Percentiles rank a stretch among this genome's conserved stretches.
These are phyloP conservation scores for Ziziphus jujuba DNA, from an alignment of 306 rosid genomes.

Conservation along the genomic window DNA sequence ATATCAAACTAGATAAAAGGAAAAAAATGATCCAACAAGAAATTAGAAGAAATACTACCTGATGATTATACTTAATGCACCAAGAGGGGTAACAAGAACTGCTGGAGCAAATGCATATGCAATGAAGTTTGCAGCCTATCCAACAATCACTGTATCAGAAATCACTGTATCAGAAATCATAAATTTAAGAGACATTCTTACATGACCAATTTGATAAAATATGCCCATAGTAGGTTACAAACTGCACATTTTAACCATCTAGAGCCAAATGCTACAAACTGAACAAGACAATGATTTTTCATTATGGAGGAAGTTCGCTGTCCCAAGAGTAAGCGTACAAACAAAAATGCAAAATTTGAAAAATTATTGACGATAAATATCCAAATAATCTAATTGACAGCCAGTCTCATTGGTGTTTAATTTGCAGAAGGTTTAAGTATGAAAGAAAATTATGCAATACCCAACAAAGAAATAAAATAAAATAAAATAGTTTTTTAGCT, in stretches of 20 bases:
- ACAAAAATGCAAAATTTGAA: neutral
- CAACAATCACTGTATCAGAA: constrained; percentile 88
- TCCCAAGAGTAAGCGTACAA: neutral
- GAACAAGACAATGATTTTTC: neutral
- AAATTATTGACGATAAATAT: neutral
- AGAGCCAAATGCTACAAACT: neutral
- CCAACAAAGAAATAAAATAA: neutral
- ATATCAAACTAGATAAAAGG: constrained; percentile 16
- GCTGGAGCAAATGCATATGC: constrained; percentile 97
- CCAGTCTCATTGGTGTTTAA: neutral
- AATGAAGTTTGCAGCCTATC: constrained; percentile 78
- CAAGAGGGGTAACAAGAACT: constrained; percentile 86
- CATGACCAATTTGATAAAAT: constrained; percentile 37
- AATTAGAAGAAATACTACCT: constrained; percentile 47
- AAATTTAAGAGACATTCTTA: constrained; percentile 41
- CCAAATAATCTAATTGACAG: constrained; percentile 14
- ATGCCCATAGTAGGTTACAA: constrained; percentile 13
- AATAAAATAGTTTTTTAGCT: too few relatives aligned
- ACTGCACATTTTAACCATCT: neutral
- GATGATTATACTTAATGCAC: constrained; percentile 86
- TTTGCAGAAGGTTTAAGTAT: too few relatives aligned
- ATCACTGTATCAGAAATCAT: constrained; percentile 43
- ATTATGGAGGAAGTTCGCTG: neutral
- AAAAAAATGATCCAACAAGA: constrained; percentile 1
- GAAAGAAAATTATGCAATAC: constrained; percentile 12